Evolutionary conservation across 495 filamentous ascomycete species (phyloP), one percentile per base, ranked within the genome.

Genomic region (Hyphodiscus hymeniophilus): DNA sequence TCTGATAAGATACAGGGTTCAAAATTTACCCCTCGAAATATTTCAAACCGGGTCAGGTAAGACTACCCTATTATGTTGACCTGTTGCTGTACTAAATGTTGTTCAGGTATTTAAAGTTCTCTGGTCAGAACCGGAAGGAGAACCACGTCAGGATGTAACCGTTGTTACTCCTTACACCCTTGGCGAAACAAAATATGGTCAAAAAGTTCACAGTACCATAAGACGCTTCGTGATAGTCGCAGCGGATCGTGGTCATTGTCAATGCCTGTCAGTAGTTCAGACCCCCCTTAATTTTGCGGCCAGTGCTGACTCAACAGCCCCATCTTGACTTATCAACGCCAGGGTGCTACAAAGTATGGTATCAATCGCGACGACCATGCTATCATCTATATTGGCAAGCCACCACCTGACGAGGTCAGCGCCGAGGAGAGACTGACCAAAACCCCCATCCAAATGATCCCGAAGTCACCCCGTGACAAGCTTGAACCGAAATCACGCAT

Each of bases 211-310:
- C 38, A 3, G 16, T 2, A 18, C 38, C 8, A 52, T 57, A 16
- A 49, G 50, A 28, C 54, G 50, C 11, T 54, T 57, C 34, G 54
- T 57, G 28, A 42, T 57, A 0, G 20, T 54, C 8, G 23, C 31
- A 21, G 26, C 28, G 10, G 33, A 21, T 4, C 20, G 38, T 36
- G 54, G 54, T 7, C 38, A 49, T 33, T 33, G 22, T 17, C 36
- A 45, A 4, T 56, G 54, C 44, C 45, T 40, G 54, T 56, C 24
- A 45, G 54, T 45, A 16, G 1, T 15, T 16, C 28, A 18, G 7
- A 17, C 11, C 35, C 1, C 18, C 23, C 15, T 2, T 13, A n/a
- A 10, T 2, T 4, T n/a, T 21, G 20, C n/a, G 22, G 8, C 13
- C 12, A 21, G 5, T 5, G 26, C 26, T 28, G 26, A 28, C 33